Evolutionary conservation across 2,329 filamentous ascomycete species (phyloP).

Genomic region (Aspergillus sp.): DNA sequence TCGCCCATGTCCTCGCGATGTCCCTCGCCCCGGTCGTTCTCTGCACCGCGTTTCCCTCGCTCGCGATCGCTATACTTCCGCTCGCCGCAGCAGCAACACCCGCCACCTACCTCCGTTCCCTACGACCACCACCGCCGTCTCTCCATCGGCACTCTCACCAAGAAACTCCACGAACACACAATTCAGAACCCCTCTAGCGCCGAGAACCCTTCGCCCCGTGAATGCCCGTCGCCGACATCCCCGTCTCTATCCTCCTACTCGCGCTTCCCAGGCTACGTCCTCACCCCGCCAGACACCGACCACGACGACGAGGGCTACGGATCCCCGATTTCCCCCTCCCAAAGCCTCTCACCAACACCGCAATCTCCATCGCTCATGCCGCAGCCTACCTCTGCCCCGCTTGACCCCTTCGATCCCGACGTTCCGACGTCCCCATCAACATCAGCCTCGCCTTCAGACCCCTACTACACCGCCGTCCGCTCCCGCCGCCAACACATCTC

Average conservation of each 20-base stretch:
- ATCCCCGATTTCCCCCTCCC: constrained; percentile 57
- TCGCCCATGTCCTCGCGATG: constrained; percentile 45
- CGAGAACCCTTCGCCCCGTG: constrained; percentile 16
- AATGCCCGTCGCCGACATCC: constrained; percentile 20
- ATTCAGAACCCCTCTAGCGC: constrained; percentile 28
- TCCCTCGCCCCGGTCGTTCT: constrained; percentile 37
- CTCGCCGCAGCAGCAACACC: constrained; percentile 28
- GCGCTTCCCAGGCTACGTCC: constrained; percentile 27
- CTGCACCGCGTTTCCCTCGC: constrained; percentile 30
- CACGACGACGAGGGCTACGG: constrained; percentile 36
- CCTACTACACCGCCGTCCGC: constrained; percentile 30
- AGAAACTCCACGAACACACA: constrained; percentile 42
- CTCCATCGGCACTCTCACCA: constrained; percentile 41
- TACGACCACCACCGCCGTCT: constrained; percentile 40
- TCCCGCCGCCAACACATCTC: constrained; percentile 41
- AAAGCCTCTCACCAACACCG: constrained; percentile 37
- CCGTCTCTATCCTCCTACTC: constrained; percentile 13
- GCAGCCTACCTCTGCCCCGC: constrained; percentile 31
- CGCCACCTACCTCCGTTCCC: constrained; percentile 37
- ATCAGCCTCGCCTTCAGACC: not conserved
- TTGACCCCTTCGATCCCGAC: constrained; percentile 16
- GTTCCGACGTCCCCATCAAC: not conserved
- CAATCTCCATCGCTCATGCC: constrained; percentile 30
- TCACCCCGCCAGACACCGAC: constrained; percentile 40
- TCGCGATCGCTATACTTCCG: constrained; percentile 36